Percentiles rank a stretch among this genome's conserved stretches.
These are phyloP conservation scores for Psilocybe sp. DNA, from an alignment of 768 basidiomycete species.

Conservation along the genomic window DNA sequence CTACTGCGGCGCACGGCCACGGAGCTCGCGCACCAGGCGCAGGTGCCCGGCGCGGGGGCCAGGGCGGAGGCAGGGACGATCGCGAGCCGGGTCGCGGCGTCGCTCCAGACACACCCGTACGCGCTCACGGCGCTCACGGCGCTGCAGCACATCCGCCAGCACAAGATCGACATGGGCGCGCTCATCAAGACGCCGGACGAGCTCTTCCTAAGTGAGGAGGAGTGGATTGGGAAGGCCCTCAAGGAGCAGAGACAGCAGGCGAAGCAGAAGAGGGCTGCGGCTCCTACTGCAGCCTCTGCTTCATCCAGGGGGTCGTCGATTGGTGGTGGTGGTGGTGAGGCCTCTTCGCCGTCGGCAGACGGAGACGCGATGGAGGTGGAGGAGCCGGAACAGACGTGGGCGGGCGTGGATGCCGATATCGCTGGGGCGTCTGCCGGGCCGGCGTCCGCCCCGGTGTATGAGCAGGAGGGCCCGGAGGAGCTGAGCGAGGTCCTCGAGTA, in stretches of 20 bases:
- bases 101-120: slow-evolving; percentile 41
- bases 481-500: slow-evolving; percentile 56
- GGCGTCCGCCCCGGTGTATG: slow-evolving; percentile 18
- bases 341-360: neutral
- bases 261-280: neutral
- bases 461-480: slow-evolving; percentile 44
- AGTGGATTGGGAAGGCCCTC: slow-evolving; percentile 46
- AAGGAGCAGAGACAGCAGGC: slow-evolving; percentile 28
- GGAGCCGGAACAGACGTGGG: slow-evolving; percentile 30
- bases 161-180: slow-evolving; percentile 54
- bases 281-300: neutral
- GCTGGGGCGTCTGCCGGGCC: slow-evolving; percentile 12
- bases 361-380: slow-evolving; percentile 24
- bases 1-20: slow-evolving; percentile 40
- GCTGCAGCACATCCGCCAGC: slow-evolving; percentile 37
- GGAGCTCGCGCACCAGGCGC: slow-evolving; percentile 13
- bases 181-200: slow-evolving; percentile 46
- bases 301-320: neutral
- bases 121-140: slow-evolving; percentile 36
- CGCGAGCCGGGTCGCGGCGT: slow-evolving; percentile 33
- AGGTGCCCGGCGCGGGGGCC: neutral
- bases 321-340: neutral
- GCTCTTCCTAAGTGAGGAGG: slow-evolving; percentile 47
- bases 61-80: slow-evolving; percentile 21
- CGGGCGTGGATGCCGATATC: slow-evolving; percentile 26